Evolutionary conservation across 352 stramenopile species (phyloP).

Genomic region (Bremia lactucae): DNA sequence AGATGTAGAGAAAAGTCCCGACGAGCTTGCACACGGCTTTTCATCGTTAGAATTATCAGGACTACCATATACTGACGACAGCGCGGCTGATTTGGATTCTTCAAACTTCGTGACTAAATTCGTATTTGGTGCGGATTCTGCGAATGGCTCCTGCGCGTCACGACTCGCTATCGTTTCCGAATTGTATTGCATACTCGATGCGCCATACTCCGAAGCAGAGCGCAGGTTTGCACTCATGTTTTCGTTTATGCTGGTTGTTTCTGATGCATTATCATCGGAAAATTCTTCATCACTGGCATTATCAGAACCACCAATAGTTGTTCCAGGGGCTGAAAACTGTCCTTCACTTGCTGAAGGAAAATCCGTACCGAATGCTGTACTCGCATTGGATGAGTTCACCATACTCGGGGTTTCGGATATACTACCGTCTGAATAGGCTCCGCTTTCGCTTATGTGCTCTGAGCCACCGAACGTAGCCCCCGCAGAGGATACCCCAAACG

Average conservation of each 20-base stretch:
- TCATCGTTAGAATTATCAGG: slow-evolving; percentile 16
- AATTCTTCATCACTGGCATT: slow-evolving; percentile 44
- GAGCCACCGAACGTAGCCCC: slow-evolving; percentile 68
- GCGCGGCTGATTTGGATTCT: slow-evolving; percentile 4
- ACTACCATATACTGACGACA: slow-evolving; percentile 15
- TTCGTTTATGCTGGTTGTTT: slow-evolving; percentile 43
- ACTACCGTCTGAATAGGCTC: slow-evolving; percentile 51
- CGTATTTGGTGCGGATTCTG: slow-evolving; percentile 17
- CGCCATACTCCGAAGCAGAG: slow-evolving; percentile 26
- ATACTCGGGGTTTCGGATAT: slow-evolving; percentile 63
- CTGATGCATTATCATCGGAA: slow-evolving; percentile 50
- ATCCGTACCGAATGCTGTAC: slow-evolving; percentile 67
- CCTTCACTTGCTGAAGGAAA: slow-evolving; percentile 66
- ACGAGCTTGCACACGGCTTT: slow-evolving; percentile 37
- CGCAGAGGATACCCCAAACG: slow-evolving; percentile 63
- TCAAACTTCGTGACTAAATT: slow-evolving; percentile 11
- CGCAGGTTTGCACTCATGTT: slow-evolving; percentile 28
- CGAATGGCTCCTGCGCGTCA: slow-evolving; percentile 16
- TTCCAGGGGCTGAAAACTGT: slow-evolving; percentile 50
- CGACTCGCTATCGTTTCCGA: slow-evolving; percentile 16
- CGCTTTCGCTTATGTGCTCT: slow-evolving; percentile 53
- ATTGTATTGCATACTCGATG: slow-evolving; percentile 27
- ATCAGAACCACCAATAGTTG: slow-evolving; percentile 46
- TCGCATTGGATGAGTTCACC: slow-evolving; percentile 61
- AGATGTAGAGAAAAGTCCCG: slow-evolving; percentile 20